Base-by-base conservation (phyloP, 2,329 filamentous ascomycete species). In the Ophiocordyceps sinensis region DNA sequence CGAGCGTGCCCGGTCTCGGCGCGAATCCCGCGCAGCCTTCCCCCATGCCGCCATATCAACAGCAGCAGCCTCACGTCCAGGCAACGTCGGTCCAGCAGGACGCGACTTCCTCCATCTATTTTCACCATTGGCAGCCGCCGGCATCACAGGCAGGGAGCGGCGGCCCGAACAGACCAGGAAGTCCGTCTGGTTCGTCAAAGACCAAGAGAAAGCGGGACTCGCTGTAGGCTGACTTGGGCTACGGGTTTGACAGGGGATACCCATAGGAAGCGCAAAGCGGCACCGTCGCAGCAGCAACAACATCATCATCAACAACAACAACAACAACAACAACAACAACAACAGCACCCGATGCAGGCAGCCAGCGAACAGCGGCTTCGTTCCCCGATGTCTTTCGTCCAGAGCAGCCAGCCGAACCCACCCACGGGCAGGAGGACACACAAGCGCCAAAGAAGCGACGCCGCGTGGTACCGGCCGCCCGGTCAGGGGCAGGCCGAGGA, bases 51-150 rank as follows among this genome's bases (percentile, higher is more conserved):
- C 52, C 63, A 41, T 63, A 68, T 38, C n/a, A n/a, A n/a, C 63
- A 59, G 62, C 59, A 55, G 51, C 65, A 61, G 37, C 42, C 58
- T 52, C 71, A 70, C 60, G 69, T 65, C 54, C 73, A 68, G 53
- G 68, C 64, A 32, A 71, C 76, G 41, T 41, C 70, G 28, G 45
- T 73, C 44, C 75, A 79, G 51, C 73, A 82, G 49, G 75, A 78
- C 47, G 72, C 77, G 15, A 85, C 82, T 34, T 78, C 82, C 0
- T 82, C 80, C 19, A 83, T 94, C 38, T 91, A 85, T 60, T 94
- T 94, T 58, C 85, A 94, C 55, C 85, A 94, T 57, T 94, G 87
- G 86, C 83, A 89, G 44, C 87, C 87, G 37, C 87, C 87, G 13
- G 73, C 70, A 19, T 73, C 77, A 47, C 73, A 83, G 60, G 40